A percentile compares a stretch with the other conserved stretches of the same genome.
phyloP scores from a whole-genome alignment of 768 basidiomycete genomes.

The Termitomyces sp. region DNA sequence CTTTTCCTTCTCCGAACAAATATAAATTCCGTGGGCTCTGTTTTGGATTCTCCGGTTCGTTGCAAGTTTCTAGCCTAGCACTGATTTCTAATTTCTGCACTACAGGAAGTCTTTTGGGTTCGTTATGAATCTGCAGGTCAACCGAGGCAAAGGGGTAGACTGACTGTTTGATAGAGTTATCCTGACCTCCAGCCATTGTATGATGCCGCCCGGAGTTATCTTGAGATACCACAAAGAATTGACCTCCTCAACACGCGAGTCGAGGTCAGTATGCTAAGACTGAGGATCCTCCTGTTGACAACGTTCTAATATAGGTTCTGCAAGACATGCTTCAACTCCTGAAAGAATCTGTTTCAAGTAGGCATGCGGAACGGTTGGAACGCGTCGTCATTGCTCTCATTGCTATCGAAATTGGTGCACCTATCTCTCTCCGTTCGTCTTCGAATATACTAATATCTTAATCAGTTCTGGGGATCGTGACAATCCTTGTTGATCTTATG shows the following conservation, averaged over 20 bases:
- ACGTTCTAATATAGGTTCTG: constrained; percentile 54
- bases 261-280: constrained; percentile 49
- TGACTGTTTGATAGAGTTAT: constrained; percentile 58
- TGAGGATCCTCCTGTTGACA: constrained; percentile 1
- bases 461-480: constrained; percentile 83
- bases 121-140: constrained; percentile 18
- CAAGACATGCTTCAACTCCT: constrained; percentile 96
- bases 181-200: constrained; percentile 95
- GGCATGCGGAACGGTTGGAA: constrained; percentile 87
- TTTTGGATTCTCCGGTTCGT: constrained; percentile 86
- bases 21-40: constrained; percentile 93
- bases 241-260: constrained; percentile 92
- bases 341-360: constrained; percentile 91
- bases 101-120: constrained; percentile 93
- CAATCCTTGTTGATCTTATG: constrained; percentile 83
- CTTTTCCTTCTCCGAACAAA: constrained; percentile 91
- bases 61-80: neutral
- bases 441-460: neutral
- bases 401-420: constrained; percentile 79
- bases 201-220: constrained; percentile 88
- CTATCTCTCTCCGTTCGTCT: neutral
- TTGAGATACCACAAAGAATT: constrained; percentile 93
- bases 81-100: neutral
- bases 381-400: constrained; percentile 92
- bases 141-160: neutral